Conservation (phyloP, 2,329 filamentous ascomycete genomes). For the Colletotrichum noveboracense region DNA sequence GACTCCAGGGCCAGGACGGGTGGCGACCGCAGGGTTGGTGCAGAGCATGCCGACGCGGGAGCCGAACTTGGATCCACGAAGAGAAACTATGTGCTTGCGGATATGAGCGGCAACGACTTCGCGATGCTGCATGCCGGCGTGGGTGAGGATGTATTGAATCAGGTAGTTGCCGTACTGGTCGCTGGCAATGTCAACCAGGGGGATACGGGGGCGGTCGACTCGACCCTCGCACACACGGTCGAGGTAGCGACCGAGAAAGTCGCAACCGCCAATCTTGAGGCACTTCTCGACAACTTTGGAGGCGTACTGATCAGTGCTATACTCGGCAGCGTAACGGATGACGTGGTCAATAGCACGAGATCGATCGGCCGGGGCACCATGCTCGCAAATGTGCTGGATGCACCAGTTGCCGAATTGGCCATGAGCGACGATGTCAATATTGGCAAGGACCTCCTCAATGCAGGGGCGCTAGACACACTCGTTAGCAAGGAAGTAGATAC, state of each 20-base stretch:
- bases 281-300: slow-evolving; percentile 99
- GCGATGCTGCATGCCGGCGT: slow-evolving; percentile 85
- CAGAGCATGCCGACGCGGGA: slow-evolving; percentile 99
- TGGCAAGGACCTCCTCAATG: slow-evolving; percentile 93
- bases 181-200: slow-evolving; percentile 95
- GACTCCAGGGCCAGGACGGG: slow-evolving; percentile 84
- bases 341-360: slow-evolving; percentile 95
- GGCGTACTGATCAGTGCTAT: slow-evolving; percentile 98
- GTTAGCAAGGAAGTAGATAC: slow-evolving; percentile 18
- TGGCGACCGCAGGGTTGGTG: slow-evolving; percentile 89
- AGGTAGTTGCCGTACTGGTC: slow-evolving; percentile 99
- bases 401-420: slow-evolving; percentile 99
- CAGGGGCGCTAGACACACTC: slow-evolving; percentile 76
- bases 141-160: slow-evolving; percentile 94
- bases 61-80: slow-evolving; percentile 97
- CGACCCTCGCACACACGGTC: slow-evolving; percentile 93
- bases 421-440: slow-evolving; percentile 95
- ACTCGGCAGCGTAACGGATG: slow-evolving; percentile 89
- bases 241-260: slow-evolving; percentile 92
- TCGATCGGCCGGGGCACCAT: slow-evolving; percentile 88
- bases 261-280: slow-evolving; percentile 89
- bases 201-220: slow-evolving; percentile 90
- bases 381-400: slow-evolving; percentile 98
- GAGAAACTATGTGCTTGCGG: slow-evolving; percentile 98
- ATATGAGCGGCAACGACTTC: slow-evolving; percentile 94